Evolutionary conservation across 2,329 filamentous ascomycete species (phyloP).

Genomic region (Macroventuria anomochaeta): DNA sequence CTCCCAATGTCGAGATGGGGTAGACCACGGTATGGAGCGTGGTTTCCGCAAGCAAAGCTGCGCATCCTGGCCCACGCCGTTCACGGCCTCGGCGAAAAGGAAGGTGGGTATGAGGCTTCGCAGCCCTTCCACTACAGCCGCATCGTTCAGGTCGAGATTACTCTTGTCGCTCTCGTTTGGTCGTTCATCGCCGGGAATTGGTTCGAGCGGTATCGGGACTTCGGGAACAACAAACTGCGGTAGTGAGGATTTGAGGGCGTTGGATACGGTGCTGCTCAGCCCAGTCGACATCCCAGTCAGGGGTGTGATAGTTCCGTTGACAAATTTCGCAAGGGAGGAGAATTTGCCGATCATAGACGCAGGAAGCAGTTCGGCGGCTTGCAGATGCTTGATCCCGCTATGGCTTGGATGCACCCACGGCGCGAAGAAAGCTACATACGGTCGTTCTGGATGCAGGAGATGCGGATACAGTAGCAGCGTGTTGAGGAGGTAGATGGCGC

Average conservation of each 20-base stretch:
- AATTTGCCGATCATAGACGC: conserved; percentile 25
- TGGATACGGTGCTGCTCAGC: background rate
- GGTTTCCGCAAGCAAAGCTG: conserved; percentile 30
- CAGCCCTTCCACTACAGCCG: conserved; percentile 13
- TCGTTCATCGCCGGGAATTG: background rate
- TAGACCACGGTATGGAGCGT: conserved; percentile 18
- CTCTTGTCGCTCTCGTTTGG: background rate
- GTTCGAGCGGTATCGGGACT: background rate
- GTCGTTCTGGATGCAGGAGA: conserved; percentile 24
- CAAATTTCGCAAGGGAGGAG: conserved; percentile 15
- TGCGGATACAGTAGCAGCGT: conserved; percentile 26
- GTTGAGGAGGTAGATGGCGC: conserved; percentile 31
- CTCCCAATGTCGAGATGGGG: conserved; percentile 14
- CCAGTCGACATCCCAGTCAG: conserved; percentile 15
- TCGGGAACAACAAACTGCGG: background rate
- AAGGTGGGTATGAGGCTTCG: conserved; percentile 19
- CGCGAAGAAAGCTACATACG: conserved; percentile 31
- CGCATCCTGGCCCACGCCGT: conserved; percentile 26
- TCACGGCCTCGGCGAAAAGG: conserved; percentile 26
- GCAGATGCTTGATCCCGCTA: conserved; percentile 18
- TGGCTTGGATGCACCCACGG: conserved; percentile 35
- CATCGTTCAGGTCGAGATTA: conserved; percentile 10
- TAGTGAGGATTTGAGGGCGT: conserved; percentile 4
- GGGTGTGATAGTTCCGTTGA: conserved; percentile 24
- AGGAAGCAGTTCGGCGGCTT: conserved; percentile 24